These are phyloP conservation scores for Hyaloraphidium curvatum DNA, from an alignment of 192 early-diverging fungal genomes.

Conservation along the genomic window DNA sequence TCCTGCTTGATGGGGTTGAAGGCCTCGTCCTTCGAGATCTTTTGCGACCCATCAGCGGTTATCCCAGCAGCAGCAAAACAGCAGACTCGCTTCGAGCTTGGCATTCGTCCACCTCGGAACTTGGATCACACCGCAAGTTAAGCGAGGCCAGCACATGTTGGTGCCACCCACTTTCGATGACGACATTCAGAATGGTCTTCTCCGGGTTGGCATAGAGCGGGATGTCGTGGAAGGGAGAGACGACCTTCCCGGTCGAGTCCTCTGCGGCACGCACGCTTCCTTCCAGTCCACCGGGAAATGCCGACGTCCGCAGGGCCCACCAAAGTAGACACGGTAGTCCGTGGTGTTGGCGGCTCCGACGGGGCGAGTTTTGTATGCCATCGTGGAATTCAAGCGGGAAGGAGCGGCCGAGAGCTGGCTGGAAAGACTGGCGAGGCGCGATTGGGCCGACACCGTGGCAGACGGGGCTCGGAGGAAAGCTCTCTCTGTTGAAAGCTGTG, in stretches of 20 bases:
- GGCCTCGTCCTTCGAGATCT: conserved; percentile 86
- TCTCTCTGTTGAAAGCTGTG: too few species aligned
- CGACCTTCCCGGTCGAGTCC: conserved; percentile 59
- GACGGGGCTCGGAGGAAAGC: too few species aligned
- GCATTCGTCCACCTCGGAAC: conserved; percentile 98
- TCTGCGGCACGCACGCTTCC: too few species aligned
- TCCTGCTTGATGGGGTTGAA: conserved; percentile 99
- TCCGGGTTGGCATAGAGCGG: conserved; percentile 81
- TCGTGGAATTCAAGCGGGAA: too few species aligned
- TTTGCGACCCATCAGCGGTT: neutral
- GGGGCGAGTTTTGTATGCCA: conserved; percentile 56
- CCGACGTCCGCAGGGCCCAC: conserved; percentile 22
- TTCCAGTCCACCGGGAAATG: conserved; percentile 43
- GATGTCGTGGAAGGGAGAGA: conserved; percentile 97
- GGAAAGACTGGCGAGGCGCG: too few species aligned
- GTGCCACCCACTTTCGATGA: too few species aligned
- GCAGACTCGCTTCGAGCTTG: conserved; percentile 62
- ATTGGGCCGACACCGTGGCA: too few species aligned
- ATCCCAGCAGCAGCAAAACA: conserved; percentile 1
- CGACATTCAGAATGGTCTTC: conserved; percentile 89
- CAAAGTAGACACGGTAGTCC: conserved; percentile 77
- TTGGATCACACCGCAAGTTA: too few species aligned
- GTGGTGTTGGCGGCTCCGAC: conserved; percentile 74
- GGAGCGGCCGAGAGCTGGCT: too few species aligned
- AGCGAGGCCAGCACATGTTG: too few species aligned